These are phyloP conservation scores for Solanum chmielewskii DNA, from an alignment of 257 asterid genomes.

Conservation along the genomic window DNA sequence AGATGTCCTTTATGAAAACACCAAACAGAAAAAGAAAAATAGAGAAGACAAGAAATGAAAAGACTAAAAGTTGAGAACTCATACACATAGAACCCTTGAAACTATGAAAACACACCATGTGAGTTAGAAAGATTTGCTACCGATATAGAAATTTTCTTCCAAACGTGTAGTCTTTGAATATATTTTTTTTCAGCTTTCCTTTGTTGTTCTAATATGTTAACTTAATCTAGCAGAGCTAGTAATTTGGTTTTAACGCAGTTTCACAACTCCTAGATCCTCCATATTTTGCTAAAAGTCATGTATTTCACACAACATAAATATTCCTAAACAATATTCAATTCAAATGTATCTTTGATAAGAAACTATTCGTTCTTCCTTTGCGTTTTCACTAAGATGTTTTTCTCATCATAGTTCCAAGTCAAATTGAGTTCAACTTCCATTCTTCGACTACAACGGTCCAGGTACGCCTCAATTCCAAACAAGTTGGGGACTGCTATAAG, in stretches of 20 bases:
- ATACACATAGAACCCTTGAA: not conserved
- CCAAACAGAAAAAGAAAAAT: not conserved
- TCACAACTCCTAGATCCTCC: not conserved
- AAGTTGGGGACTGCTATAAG: not conserved
- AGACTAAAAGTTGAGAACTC: not conserved
- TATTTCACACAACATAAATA: not conserved
- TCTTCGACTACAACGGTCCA: not conserved
- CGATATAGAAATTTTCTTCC: not conserved
- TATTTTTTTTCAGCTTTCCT: not conserved
- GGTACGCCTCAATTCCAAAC: not conserved
- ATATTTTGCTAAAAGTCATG: not conserved
- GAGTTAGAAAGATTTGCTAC: not conserved
- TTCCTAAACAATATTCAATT: not conserved
- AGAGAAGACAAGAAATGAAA: not conserved
- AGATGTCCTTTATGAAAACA: not conserved
- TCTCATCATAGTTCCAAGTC: not conserved
- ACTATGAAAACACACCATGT: not conserved
- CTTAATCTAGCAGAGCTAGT: not conserved
- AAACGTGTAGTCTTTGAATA: not conserved
- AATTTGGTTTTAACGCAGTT: not conserved
- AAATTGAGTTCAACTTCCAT: not conserved
- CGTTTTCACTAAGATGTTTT: not conserved
- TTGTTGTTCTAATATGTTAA: not conserved
- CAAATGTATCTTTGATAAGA: not conserved
- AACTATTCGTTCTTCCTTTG: not conserved